These are phyloP conservation scores for Metschnikowia lochheadii DNA, from an alignment of 805 yeast genomes.

Conservation along the genomic window DNA sequence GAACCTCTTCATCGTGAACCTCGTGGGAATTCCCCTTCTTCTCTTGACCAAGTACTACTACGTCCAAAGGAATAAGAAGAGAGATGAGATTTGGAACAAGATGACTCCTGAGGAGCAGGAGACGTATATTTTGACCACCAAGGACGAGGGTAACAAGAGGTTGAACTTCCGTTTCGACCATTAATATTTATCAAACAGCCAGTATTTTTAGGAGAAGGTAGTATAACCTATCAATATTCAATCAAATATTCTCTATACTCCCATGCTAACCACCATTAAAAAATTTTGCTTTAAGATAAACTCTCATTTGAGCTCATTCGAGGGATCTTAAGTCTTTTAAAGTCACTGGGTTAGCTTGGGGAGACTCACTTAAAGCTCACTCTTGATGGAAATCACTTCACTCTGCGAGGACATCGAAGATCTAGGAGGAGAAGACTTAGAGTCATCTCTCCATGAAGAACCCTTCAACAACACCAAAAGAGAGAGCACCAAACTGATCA, in stretches of 20 bases:
- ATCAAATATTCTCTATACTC: too few species aligned
- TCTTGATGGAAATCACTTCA: background rate
- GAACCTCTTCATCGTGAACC: constrained; percentile 29
- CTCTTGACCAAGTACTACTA: constrained; percentile 36
- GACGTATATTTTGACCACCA: constrained; percentile 42
- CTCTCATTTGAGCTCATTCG: too few species aligned
- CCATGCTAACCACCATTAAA: too few species aligned
- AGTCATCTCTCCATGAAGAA: constrained; percentile 7
- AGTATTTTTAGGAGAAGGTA: too few species aligned
- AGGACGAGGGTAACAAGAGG: constrained; percentile 55
- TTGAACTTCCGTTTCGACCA: constrained; percentile 45
- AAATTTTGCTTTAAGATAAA: too few species aligned
- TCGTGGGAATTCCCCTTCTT: constrained; percentile 20
- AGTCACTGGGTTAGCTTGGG: too few species aligned
- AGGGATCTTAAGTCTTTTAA: too few species aligned
- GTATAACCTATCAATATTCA: too few species aligned
- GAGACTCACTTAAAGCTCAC: background rate
- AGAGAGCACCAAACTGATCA: constrained; percentile 9
- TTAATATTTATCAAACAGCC: constrained; percentile 6
- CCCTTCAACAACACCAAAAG: constrained; percentile 9
- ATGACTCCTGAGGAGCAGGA: constrained; percentile 48
- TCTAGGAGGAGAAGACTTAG: background rate
- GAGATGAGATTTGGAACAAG: constrained; percentile 48
- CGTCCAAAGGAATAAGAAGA: constrained; percentile 37
- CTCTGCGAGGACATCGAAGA: constrained; percentile 1